These are phyloP conservation scores for Darksidea phi DNA, from an alignment of 495 filamentous ascomycete genomes.

Conservation along the genomic window DNA sequence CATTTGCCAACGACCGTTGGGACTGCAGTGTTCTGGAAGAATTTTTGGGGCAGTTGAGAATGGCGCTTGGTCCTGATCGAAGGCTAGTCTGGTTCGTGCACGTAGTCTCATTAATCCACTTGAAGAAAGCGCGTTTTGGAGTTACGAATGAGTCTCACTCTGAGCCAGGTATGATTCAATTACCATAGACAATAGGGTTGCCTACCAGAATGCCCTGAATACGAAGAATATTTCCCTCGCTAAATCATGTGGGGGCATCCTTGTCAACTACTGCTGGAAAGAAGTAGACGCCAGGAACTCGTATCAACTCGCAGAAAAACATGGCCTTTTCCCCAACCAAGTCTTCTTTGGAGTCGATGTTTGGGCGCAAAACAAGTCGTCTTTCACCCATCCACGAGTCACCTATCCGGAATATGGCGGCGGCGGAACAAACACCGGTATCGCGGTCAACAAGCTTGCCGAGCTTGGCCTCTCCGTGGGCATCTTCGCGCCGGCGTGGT, in stretches of 20 bases:
- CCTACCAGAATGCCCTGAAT: constrained; percentile 48
- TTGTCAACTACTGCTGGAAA: constrained; percentile 50
- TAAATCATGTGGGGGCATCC: constrained; percentile 37
- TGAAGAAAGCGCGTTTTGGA: neutral
- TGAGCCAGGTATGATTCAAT: constrained; percentile 46
- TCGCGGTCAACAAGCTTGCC: constrained; percentile 38
- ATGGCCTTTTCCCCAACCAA: constrained; percentile 28
- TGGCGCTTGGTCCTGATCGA: constrained; percentile 32
- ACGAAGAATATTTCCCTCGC: constrained; percentile 42
- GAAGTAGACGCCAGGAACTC: constrained; percentile 32
- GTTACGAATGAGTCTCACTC: neutral
- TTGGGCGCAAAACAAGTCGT: constrained; percentile 31
- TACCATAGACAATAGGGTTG: constrained; percentile 43
- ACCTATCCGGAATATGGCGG: constrained; percentile 37
- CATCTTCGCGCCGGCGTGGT: constrained; percentile 50
- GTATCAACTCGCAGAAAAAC: constrained; percentile 27
- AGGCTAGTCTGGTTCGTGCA: constrained; percentile 43
- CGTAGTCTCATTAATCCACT: neutral
- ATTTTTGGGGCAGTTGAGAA: constrained; percentile 41
- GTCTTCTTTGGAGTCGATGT: constrained; percentile 46
- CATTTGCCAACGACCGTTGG: constrained; percentile 40
- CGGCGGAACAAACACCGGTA: constrained; percentile 40
- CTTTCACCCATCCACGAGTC: constrained; percentile 23
- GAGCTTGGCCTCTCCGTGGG: constrained; percentile 40
- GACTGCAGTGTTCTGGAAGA: constrained; percentile 32